A percentile compares a stretch with the other conserved stretches of the same genome.
These are phyloP conservation scores for Leishmania turanica DNA, from an alignment of 208 protist genomes.

Conservation along the genomic window DNA sequence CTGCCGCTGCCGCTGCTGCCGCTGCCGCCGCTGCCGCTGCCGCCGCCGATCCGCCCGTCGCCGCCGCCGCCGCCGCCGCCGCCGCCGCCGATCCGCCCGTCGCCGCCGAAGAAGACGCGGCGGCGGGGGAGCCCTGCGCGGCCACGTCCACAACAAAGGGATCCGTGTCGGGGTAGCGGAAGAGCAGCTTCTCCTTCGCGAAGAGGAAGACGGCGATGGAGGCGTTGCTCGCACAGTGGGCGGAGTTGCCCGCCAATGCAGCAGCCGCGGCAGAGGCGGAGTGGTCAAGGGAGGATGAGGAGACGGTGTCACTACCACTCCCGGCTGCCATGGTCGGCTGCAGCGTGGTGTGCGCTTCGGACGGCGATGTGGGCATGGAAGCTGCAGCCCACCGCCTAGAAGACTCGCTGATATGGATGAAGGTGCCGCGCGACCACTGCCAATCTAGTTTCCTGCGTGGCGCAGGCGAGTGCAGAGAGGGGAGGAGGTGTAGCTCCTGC, in stretches of 20 bases:
- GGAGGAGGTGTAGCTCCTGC: background rate
- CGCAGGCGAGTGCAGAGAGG: background rate
- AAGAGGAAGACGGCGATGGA: constrained; percentile 78
- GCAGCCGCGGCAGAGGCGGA: background rate
- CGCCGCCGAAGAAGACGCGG: constrained; percentile 3
- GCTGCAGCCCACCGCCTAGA: background rate
- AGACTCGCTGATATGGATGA: background rate
- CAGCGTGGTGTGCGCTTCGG: background rate
- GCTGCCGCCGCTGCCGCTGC: background rate
- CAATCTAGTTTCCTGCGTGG: background rate
- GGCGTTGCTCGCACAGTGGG: background rate
- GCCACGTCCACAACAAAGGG: constrained; percentile 63
- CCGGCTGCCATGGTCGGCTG: background rate
- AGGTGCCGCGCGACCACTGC: too few relatives aligned
- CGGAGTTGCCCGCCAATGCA: background rate
- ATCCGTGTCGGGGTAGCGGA: constrained; percentile 76
- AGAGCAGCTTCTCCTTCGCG: constrained; percentile 77
- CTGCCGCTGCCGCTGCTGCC: constrained; percentile 4
- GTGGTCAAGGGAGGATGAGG: background rate
- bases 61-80: constrained; percentile 1
- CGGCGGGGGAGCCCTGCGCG: constrained; percentile 4
- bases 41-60: constrained; percentile 4
- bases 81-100: background rate
- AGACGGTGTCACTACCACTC: background rate
- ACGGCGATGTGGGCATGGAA: background rate